Conservation (phyloP, 2,329 filamentous ascomycete species). For the Diplodia intermedia region DNA sequence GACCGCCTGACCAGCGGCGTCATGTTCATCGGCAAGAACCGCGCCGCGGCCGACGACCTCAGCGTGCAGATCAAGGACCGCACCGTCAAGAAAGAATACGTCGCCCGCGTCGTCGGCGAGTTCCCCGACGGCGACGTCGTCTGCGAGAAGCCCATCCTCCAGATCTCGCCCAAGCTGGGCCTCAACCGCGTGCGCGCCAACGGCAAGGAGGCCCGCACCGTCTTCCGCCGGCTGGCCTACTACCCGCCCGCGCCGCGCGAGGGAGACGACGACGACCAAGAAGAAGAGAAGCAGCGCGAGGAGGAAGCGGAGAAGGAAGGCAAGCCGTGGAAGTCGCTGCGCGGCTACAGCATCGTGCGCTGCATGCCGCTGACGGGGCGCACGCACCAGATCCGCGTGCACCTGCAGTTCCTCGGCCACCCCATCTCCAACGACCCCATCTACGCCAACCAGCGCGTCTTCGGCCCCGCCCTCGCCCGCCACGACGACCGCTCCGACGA, state of each 20-base stretch:
- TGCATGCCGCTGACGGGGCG: constrained; percentile 92
- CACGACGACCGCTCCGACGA: constrained; percentile 71
- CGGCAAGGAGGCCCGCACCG: constrained; percentile 86
- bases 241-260: constrained; percentile 65
- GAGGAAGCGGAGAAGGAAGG: constrained; percentile 39
- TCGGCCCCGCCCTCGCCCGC: constrained; percentile 78
- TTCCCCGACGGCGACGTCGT: constrained; percentile 92
- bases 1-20: constrained; percentile 93
- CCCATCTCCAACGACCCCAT: constrained; percentile 98
- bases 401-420: constrained; percentile 91
- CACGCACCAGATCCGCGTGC: constrained; percentile 93
- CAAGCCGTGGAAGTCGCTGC: constrained; percentile 60
- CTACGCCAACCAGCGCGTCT: constrained; percentile 92
- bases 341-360: constrained; percentile 92
- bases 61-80: constrained; percentile 77
- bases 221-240: constrained; percentile 92
- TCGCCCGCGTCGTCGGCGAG: constrained; percentile 86
- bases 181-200: constrained; percentile 93
- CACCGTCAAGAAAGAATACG: constrained; percentile 92
- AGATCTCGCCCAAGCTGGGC: constrained; percentile 93
- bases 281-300: constrained; percentile 39
- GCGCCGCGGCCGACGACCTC: constrained; percentile 78
- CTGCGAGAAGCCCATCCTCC: constrained; percentile 91
- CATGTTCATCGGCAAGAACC: constrained; percentile 95
- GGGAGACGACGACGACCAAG: constrained; percentile 14